Conservation (phyloP, 345 rosid genomes). For the Camelina sativa region DNA sequence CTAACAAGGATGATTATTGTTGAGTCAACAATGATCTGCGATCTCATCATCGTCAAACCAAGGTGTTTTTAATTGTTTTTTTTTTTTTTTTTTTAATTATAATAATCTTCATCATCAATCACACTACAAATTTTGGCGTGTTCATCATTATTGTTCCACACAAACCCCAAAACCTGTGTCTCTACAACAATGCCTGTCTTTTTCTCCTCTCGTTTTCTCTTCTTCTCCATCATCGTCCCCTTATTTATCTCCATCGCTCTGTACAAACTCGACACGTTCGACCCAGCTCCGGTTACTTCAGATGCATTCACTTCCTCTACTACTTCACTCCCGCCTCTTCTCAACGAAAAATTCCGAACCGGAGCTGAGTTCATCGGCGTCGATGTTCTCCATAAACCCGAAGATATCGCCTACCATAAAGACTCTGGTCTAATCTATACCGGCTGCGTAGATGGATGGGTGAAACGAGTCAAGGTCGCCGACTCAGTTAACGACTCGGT, state of each 20-base stretch:
- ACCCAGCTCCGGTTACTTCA: conserved; percentile 56
- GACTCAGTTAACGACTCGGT: conserved; percentile 50
- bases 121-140: background rate
- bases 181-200: conserved; percentile 8
- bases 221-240: conserved; percentile 41
- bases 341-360: conserved; percentile 44
- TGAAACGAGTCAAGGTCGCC: conserved; percentile 58
- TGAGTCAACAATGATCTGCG: background rate
- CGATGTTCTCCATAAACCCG: conserved; percentile 57
- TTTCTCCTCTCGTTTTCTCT: conserved; percentile 21
- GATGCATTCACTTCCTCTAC: conserved; percentile 40
- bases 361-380: conserved; percentile 58
- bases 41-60: background rate
- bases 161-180: background rate
- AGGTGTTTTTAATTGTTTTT: background rate
- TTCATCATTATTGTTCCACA: background rate
- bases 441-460: conserved; percentile 80
- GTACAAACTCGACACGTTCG: conserved; percentile 56
- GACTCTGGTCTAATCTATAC: conserved; percentile 55
- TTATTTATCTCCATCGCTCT: conserved; percentile 44
- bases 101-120: background rate
- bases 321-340: conserved; percentile 27
- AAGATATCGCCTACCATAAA: conserved; percentile 61
- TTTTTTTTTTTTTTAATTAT: no score
- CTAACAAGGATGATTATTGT: background rate